Evolutionary conservation across 2,329 filamentous ascomycete genomes (phyloP).

Genomic region (Fusarium penzigii): DNA sequence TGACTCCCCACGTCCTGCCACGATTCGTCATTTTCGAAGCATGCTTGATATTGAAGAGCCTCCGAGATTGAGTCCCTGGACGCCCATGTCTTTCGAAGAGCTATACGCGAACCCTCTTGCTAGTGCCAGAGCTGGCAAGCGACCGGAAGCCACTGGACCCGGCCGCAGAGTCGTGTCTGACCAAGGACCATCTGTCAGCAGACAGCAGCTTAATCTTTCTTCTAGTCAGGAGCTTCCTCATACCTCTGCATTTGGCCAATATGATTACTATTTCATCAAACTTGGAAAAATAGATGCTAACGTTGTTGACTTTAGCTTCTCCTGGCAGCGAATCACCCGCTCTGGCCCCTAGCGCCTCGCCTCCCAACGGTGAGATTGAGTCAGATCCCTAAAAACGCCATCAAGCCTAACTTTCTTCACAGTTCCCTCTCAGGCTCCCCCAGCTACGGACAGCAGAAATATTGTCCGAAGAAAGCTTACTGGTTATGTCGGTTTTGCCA

Average conservation of each 20-base stretch:
- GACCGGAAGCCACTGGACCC: conserved; percentile 1
- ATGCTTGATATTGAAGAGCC: conserved; percentile 55
- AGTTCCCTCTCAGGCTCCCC: conserved; percentile 44
- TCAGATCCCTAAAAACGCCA: neutral
- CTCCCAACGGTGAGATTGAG: conserved; percentile 40
- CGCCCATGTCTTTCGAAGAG: conserved; percentile 49
- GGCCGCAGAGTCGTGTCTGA: neutral
- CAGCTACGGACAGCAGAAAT: conserved; percentile 73
- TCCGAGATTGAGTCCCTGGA: conserved; percentile 45
- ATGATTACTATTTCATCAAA: neutral
- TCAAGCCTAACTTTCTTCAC: neutral
- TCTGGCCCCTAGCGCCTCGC: conserved; percentile 42
- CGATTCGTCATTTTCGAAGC: conserved; percentile 46
- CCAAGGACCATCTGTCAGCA: neutral
- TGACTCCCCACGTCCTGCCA: conserved; percentile 12
- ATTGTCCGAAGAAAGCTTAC: conserved; percentile 98
- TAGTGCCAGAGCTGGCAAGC: conserved; percentile 18
- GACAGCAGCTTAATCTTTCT: conserved; percentile 8
- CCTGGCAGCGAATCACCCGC: conserved; percentile 47
- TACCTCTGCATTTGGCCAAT: conserved; percentile 21
- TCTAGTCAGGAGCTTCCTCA: conserved; percentile 39
- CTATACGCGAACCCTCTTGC: conserved; percentile 37
- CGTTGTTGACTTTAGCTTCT: conserved; percentile 38
- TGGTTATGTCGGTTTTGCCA: conserved; percentile 97
- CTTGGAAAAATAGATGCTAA: no score